Base-by-base conservation (phyloP, 805 yeast species). In the Candida glaebosa region DNA sequence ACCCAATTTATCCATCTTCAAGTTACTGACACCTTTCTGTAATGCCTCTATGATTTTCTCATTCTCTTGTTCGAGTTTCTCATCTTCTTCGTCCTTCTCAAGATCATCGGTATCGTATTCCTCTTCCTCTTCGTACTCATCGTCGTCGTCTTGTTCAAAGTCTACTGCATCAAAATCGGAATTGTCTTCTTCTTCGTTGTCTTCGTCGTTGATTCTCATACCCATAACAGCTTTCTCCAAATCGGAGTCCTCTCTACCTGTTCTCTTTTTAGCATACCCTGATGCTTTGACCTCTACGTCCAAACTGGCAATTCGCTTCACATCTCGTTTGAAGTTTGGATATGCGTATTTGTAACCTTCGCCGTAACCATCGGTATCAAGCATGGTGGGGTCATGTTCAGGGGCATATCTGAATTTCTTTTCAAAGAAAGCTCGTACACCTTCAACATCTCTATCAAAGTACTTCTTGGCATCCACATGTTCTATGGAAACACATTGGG, bases 401-500 rank as follows among this genome's bases (percentile, higher is more conserved):
- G 97, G 96, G 4, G 69, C 73, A 54, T 86, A 93, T 47, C 79
- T 78, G 52, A 91, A 77, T 60, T 85, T 85, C 59, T 79, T 81
- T 45, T 73, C 81, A 67, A 93, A 93, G 56, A 91, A 93, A 35
- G 81, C 73, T 47, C 89, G 75, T 40, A 93, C 82, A 62, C 98
- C 90, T 43, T 87, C 86, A 18, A 93, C 95, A 65, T 93, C 99
- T 67, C 99, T 77, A 52, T 87, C 79, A 63, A 93, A 93, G 61
- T 87, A 90, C 43, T 74, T 77, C 47, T 83, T 83, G 5, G 98
- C 97, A 59, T 93, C 96, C 3, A 71, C 73, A 58, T 93, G 99
- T 50, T 85, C 90, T 35, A 87, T 86, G 17, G 96, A 87, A 14
- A 93, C 85, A 79, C 97, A 91, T 65, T 93, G 99, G 3, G 99